Evolutionary conservation across 2,329 filamentous ascomycete species (phyloP).

Genomic region (Colletotrichum plurivorum): DNA sequence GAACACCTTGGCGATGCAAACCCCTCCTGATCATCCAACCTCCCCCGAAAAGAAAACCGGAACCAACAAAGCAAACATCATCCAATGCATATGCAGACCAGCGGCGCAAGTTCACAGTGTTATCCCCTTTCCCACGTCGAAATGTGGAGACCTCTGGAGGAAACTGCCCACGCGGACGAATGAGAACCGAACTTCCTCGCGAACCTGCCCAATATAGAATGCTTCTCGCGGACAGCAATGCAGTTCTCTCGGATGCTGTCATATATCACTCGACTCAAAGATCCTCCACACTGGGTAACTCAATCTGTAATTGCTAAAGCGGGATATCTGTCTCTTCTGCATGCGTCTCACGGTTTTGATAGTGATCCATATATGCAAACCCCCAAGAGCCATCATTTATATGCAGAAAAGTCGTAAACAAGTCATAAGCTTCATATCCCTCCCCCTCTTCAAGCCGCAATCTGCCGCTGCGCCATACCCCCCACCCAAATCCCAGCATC

Average conservation of each 20-base stretch:
- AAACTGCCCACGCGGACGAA: background rate
- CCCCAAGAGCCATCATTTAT: no score
- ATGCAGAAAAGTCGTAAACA: no score
- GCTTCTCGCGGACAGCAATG: background rate
- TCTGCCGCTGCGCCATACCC: constrained; percentile 2
- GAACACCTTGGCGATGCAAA: no score
- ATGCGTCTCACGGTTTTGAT: no score
- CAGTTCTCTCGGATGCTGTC: background rate
- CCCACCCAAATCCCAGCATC: background rate
- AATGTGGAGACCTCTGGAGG: background rate
- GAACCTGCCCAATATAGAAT: background rate
- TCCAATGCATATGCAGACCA: background rate
- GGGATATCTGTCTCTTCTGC: no score
- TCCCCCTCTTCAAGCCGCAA: background rate
- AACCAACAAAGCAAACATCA: constrained; percentile 6
- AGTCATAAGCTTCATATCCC: no score
- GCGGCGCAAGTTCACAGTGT: constrained; percentile 7
- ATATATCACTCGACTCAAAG: background rate
- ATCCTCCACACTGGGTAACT: no score
- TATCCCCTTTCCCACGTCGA: background rate
- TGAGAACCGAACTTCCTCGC: background rate
- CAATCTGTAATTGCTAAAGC: no score
- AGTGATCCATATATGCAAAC: no score
- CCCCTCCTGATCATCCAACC: no score
- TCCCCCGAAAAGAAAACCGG: no score